Conservation (phyloP, 2,329 filamentous ascomycete species). For the Neodidymelliopsis sp. region DNA sequence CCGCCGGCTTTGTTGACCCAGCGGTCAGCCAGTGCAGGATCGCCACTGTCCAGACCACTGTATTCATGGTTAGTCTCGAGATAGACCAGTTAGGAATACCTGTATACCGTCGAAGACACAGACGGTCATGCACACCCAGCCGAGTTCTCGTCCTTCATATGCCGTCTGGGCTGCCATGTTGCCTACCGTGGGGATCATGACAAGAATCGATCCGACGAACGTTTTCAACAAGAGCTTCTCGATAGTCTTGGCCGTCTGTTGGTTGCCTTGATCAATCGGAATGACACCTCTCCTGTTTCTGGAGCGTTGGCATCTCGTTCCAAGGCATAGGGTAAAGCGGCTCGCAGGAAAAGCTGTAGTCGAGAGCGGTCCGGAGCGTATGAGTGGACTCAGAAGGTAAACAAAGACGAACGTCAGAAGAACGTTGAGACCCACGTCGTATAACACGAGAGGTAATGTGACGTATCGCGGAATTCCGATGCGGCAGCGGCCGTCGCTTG, state of each 20-base stretch:
- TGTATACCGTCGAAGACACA: conserved; percentile 55
- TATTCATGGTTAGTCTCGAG: not conserved
- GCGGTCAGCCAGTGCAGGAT: conserved; percentile 49
- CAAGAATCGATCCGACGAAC: conserved; percentile 44
- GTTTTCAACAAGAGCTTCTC: conserved; percentile 41
- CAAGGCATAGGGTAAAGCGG: conserved; percentile 24
- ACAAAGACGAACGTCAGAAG: conserved; percentile 52
- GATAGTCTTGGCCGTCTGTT: conserved; percentile 28
- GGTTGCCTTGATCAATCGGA: conserved; percentile 23
- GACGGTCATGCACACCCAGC: conserved; percentile 52
- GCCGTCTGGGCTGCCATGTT: conserved; percentile 47
- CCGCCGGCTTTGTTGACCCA: conserved; percentile 32
- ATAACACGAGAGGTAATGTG: conserved; percentile 47
- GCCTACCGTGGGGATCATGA: conserved; percentile 50
- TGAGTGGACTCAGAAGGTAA: conserved; percentile 44
- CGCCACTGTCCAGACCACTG: conserved; percentile 46
- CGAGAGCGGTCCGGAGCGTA: conserved; percentile 24
- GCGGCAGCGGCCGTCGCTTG: conserved; percentile 44
- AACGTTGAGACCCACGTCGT: conserved; percentile 50
- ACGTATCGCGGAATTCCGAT: conserved; percentile 51
- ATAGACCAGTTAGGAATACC: no score
- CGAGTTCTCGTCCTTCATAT: conserved; percentile 45
- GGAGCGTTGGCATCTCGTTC: conserved; percentile 15
- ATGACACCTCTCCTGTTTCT: conserved; percentile 4
- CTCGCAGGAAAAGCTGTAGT: conserved; percentile 15